phyloP scores from a whole-genome alignment of 225 moss, liverwort and hornwort genomes.

The Neckera pumila region DNA sequence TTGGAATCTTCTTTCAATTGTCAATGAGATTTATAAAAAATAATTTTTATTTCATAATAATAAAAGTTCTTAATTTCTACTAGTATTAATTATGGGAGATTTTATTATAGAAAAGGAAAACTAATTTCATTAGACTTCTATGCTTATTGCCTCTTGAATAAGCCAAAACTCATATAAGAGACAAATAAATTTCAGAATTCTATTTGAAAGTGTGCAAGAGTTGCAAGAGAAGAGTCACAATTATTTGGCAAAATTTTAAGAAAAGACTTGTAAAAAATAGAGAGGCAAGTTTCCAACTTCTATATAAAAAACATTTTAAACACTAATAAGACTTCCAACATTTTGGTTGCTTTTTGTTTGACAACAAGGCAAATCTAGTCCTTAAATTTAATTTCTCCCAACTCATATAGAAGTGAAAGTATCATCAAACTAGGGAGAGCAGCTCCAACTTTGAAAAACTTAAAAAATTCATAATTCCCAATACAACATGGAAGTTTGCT shows the following conservation, averaged over 20 bases:
- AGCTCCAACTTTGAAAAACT: no score
- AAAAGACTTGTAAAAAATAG: background rate
- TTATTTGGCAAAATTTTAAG: background rate
- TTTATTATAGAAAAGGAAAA: background rate
- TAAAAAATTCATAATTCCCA: background rate
- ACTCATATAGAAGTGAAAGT: background rate
- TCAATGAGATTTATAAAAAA: background rate
- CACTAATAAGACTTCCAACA: background rate
- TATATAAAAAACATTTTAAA: no score
- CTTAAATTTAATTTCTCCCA: background rate
- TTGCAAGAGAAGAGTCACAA: background rate
- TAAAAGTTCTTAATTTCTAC: background rate
- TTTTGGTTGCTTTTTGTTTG: background rate
- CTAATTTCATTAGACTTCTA: background rate
- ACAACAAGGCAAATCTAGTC: background rate
- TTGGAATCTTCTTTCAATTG: background rate
- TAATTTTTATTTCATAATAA: background rate
- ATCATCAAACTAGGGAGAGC: background rate
- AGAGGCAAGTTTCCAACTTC: background rate
- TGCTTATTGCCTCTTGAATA: background rate
- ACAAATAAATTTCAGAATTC: background rate
- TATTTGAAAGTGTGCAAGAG: background rate
- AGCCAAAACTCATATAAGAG: rapidly evolving
- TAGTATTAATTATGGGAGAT: background rate
- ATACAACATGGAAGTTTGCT: background rate